Evolutionary conservation across 768 basidiomycete genomes (phyloP).

Genomic region (Pleurotus salmoneostramineus): DNA sequence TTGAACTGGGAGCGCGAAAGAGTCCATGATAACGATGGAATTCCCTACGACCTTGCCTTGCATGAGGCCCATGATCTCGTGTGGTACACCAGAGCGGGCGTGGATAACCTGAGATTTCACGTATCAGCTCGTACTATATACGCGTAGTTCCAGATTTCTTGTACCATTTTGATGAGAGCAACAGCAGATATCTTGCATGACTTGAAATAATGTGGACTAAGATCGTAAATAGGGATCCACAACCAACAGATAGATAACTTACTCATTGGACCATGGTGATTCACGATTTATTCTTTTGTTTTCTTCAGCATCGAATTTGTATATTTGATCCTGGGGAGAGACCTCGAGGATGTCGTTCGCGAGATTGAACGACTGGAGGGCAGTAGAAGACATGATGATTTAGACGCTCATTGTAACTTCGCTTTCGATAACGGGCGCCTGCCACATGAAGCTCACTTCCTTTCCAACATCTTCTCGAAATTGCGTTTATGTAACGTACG

Average conservation of each 20-base stretch:
- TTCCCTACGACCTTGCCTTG: slow-evolving; percentile 89
- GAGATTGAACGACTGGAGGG: slow-evolving; percentile 71
- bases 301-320: slow-evolving; percentile 66
- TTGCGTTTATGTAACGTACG: too few species aligned
- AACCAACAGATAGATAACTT: slow-evolving; percentile 16
- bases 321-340: slow-evolving; percentile 77
- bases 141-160: slow-evolving; percentile 5
- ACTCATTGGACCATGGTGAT: slow-evolving; percentile 89
- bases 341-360: slow-evolving; percentile 68
- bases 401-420: too few species aligned
- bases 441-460: too few species aligned
- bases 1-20: slow-evolving; percentile 94
- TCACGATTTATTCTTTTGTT: slow-evolving; percentile 64
- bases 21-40: slow-evolving; percentile 86
- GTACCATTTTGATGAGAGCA: slow-evolving; percentile 92
- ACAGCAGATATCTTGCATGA: slow-evolving; percentile 94
- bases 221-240: slow-evolving; percentile 8
- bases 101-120: slow-evolving; percentile 77
- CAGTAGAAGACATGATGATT: slow-evolving; percentile 38
- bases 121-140: background rate
- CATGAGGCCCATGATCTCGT: slow-evolving; percentile 99
- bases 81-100: slow-evolving; percentile 93
- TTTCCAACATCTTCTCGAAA: too few species aligned
- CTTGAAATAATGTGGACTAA: slow-evolving; percentile 77
- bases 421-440: too few species aligned